Evolutionary conservation across 768 basidiomycete species (phyloP).

Genomic region (Suillus brevipes): DNA sequence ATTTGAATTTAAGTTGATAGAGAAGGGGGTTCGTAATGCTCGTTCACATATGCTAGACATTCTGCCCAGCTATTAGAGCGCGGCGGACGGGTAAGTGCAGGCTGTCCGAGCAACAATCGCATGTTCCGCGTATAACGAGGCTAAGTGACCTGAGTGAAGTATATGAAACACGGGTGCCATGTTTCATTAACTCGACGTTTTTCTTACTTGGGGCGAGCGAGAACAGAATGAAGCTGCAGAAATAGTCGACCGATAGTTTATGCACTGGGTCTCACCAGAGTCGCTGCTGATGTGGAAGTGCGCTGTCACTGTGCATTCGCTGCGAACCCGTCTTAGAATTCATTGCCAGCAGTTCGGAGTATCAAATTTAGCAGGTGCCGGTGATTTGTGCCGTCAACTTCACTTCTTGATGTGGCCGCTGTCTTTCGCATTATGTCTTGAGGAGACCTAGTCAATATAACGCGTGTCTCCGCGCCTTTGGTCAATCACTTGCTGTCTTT

Average conservation of each 20-base stretch:
- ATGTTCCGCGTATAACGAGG: not conserved
- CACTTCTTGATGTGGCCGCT: not conserved
- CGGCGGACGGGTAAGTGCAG: not conserved
- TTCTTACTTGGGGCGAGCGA: not conserved
- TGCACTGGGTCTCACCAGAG: not conserved
- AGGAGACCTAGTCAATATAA: not conserved
- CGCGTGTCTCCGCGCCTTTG: not conserved
- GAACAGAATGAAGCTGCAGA: not conserved
- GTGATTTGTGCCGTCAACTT: too few relatives aligned
- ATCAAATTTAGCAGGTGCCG: too few relatives aligned
- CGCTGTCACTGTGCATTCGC: too few relatives aligned
- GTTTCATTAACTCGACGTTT: not conserved
- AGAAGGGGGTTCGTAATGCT: not conserved
- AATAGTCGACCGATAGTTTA: not conserved
- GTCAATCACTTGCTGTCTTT: too few relatives aligned
- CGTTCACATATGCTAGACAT: not conserved
- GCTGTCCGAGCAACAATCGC: not conserved
- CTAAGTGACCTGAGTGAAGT: not conserved
- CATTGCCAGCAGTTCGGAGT: too few relatives aligned
- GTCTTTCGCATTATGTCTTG: not conserved
- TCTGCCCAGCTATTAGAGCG: not conserved
- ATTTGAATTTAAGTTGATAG: not conserved
- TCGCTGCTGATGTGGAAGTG: not conserved
- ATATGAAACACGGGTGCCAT: too few relatives aligned
- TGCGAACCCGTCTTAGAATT: too few relatives aligned